Evolutionary conservation across 179 eudicot genomes (phyloP).

Genomic region (Spinacia oleracea): DNA sequence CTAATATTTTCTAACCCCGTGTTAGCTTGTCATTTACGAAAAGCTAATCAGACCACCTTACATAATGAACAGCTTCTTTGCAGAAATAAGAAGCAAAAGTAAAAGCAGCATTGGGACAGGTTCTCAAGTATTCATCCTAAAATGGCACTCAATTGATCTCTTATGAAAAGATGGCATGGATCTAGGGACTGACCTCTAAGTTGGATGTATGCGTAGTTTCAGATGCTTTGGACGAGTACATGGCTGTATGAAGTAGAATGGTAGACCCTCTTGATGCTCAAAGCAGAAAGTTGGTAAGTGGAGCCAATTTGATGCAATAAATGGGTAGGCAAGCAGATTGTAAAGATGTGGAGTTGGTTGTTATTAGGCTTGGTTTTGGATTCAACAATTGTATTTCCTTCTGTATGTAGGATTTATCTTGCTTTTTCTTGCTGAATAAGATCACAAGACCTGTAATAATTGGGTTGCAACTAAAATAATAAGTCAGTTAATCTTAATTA

Average conservation of each 20-base stretch:
- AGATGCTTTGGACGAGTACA: background rate
- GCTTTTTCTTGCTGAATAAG: too few species aligned
- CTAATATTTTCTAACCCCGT: background rate
- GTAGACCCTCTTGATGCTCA: background rate
- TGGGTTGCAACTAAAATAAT: too few species aligned
- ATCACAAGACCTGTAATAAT: too few species aligned
- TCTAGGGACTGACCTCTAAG: background rate
- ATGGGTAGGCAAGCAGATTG: too few species aligned
- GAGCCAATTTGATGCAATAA: too few species aligned
- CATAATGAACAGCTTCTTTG: background rate
- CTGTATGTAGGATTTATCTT: too few species aligned
- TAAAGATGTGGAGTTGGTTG: too few species aligned
- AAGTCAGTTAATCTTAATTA: too few species aligned
- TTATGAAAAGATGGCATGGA: background rate
- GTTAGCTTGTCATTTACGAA: background rate
- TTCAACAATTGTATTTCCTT: too few species aligned
- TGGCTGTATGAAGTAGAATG: background rate
- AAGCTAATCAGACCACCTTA: background rate
- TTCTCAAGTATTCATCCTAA: too few species aligned
- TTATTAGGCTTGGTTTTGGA: too few species aligned
- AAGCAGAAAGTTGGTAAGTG: background rate
- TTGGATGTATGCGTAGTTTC: background rate
- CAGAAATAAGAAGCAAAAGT: background rate
- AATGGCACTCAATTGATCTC: too few species aligned
- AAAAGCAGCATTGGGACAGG: background rate